A percentile compares a stretch with the other conserved stretches of the same genome.
These are phyloP conservation scores for Phaffia rhodozyma DNA, from an alignment of 1,284 basidiomycete genomes.

Conservation along the genomic window DNA sequence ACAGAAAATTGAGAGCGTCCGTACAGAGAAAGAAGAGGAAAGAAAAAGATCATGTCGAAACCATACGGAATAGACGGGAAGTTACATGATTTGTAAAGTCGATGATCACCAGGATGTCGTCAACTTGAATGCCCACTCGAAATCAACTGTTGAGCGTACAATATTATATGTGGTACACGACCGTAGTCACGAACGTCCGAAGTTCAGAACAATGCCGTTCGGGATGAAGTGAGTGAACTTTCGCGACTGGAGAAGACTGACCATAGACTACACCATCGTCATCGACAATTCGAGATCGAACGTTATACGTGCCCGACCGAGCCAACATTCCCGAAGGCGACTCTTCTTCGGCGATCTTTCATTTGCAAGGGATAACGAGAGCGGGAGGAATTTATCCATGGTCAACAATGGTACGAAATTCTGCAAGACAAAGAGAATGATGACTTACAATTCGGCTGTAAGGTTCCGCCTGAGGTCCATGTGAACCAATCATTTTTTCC, in stretches of 20 bases:
- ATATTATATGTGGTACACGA: not conserved
- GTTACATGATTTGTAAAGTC: not conserved
- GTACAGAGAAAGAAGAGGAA: not conserved
- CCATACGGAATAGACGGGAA: not conserved
- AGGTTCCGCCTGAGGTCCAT: slow-evolving; percentile 36
- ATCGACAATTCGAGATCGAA: slow-evolving; percentile 41
- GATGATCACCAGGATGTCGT: too few relatives aligned
- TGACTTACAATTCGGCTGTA: slow-evolving; percentile 36
- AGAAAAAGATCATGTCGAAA: not conserved
- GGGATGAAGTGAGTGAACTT: not conserved
- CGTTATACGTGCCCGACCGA: slow-evolving; percentile 40
- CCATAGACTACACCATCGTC: slow-evolving; percentile 38
- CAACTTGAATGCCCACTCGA: not conserved
- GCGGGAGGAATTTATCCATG: not conserved
- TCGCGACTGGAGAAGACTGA: slow-evolving; percentile 18
- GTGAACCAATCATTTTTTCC: slow-evolving; percentile 43
- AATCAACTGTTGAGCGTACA: not conserved
- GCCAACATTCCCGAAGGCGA: slow-evolving; percentile 45
- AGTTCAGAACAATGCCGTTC: slow-evolving; percentile 23
- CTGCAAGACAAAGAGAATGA: not conserved
- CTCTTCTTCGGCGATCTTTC: slow-evolving; percentile 36
- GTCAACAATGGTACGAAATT: not conserved
- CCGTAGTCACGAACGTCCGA: slow-evolving; percentile 1
- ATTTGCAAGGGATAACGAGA: not conserved
- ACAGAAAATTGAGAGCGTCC: not conserved